Evolutionary conservation across 75 land plant genomes (phyloP), one percentile per base, ranked within the genome.

Genomic region (Pinus taeda): DNA sequence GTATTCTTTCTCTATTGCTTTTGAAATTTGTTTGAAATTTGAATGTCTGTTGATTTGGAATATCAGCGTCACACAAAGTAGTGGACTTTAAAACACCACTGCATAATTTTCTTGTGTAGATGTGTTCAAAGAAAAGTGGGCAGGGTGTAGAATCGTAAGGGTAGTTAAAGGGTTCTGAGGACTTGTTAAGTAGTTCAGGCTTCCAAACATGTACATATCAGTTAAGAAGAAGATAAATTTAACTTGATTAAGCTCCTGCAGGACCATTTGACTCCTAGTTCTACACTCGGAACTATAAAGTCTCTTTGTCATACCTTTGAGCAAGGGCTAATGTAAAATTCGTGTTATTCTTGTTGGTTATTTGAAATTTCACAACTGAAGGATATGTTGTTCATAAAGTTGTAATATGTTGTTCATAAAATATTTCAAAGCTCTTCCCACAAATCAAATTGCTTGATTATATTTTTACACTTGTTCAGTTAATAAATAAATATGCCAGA

Each of bases 401-500:
- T 33, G 69, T 36, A 26, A 36, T 65, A 8, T 65, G 18, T 65
- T 33, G 17, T 12, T 65, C 42, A 39, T 39, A 5, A 39, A 39
- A 39, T 39, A 39, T 39, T 17, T 30, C 69, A 17, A 20, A 36
- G 36, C 15, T 65, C 20, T 65, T 65, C 39, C 69, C 42, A 33
- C 39, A 49, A 49, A 65, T 26, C 72, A 69, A 45, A 42, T 69
- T 69, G 72, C 72, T 69, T 69, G n/a, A 42, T 69, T 69, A 21
- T 69, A 69, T 69, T 45, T 39, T 21, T 69, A 21, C 42, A 45
- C 49, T 69, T 69, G 49, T 30, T 65, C 69, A 65, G 72, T 39
- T 69, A 69, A 69, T 42, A 59, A 24, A 66, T 61, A 29, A 71
- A 77, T 42, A 89, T 89, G 91, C 91, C 91, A 61, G 86, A 89